Evolutionary conservation across 139 green algal genomes (phyloP), one percentile per base, ranked within the genome.

Genomic region (Medakamo hakoo): DNA sequence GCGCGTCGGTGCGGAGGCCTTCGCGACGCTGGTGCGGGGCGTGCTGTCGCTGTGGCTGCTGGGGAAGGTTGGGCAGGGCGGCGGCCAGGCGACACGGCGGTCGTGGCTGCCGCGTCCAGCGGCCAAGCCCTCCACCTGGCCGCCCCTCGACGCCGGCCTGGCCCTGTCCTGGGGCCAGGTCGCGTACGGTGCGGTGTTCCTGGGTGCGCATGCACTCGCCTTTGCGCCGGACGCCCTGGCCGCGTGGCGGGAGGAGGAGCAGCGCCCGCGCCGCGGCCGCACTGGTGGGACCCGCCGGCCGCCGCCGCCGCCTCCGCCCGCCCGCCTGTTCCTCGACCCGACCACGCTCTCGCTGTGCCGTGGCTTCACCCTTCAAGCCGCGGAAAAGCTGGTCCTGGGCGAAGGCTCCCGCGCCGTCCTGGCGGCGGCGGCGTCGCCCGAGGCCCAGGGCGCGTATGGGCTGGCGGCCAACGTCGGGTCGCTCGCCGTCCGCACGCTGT

Each of bases 381-480:
- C 26, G 0, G 82, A 86, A 70, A 95, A 95, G 80, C 78, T 91
- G 49, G 49, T 88, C 32, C 74, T 95, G 63, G 80, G 79, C 1
- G 88, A 95, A 73, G 88, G 88, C 57, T 81, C 66, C 66, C 91
- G 88, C 63, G 63, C 87, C 32, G 83, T 84, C 14, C 67, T 93
- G 70, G 79, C 68, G 1, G 32, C 62, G 1, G 27, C 73, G 49
- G 62, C 77, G 61, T 74, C 32, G 57, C 55, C n/a, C 27, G 60
- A 74, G 52, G 62, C 79, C 26, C 80, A 93, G 73, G 88, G 88
- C 14, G 85, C 92, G 64, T 94, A 92, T 57, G 88, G 88, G 4
- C 71, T 95, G 55, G 86, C 93, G 22, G 62, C 60, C 55, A 90
- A 90, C 61, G 74, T 96, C 31, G 88, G 88, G 55, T 86, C 76